Percentiles rank a stretch among this genome's conserved stretches.
These are phyloP conservation scores for Arthrobotrys megalospora DNA, from an alignment of 2,329 filamentous ascomycete genomes.

Conservation along the genomic window DNA sequence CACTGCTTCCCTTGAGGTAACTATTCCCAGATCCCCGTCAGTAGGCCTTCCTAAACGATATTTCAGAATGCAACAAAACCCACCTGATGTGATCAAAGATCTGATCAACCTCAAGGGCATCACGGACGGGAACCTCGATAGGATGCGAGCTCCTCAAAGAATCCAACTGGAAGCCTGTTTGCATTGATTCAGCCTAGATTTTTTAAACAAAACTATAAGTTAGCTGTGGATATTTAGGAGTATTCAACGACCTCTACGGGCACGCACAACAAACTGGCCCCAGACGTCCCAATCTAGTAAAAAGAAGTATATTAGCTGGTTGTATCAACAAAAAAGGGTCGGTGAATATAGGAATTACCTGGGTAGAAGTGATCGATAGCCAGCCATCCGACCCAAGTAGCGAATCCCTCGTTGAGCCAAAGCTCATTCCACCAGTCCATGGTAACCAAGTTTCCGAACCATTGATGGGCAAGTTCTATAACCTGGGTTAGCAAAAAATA, in stretches of 20 bases:
- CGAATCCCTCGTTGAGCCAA: constrained; percentile 96
- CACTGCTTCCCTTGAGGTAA: constrained; percentile 84
- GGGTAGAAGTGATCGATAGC: constrained; percentile 92
- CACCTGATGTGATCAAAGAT: constrained; percentile 98
- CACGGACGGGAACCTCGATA: constrained; percentile 93
- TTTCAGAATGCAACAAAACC: constrained; percentile 68
- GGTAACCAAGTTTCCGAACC: constrained; percentile 95
- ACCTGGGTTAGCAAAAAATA: constrained; percentile 1
- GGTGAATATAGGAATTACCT: constrained; percentile 67
- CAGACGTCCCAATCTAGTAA: constrained; percentile 90
- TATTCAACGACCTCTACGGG: constrained; percentile 70
- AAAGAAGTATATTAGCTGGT: constrained; percentile 33
- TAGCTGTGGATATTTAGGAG: constrained; percentile 33
- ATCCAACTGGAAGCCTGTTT: constrained; percentile 91
- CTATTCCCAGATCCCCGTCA: constrained; percentile 7
- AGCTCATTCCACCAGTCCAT: constrained; percentile 98
- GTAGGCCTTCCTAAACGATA: not conserved
- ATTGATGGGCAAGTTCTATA: constrained; percentile 88
- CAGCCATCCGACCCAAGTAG: constrained; percentile 97
- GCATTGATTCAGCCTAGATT: constrained; percentile 84
- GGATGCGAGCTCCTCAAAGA: constrained; percentile 92
- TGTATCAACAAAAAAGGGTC: not conserved
- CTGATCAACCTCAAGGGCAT: constrained; percentile 96
- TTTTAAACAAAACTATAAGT: constrained; percentile 36
- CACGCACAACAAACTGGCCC: constrained; percentile 89